Evolutionary conservation across 2,329 filamentous ascomycete genomes (phyloP).

Genomic region (Akanthomyces muscarius): DNA sequence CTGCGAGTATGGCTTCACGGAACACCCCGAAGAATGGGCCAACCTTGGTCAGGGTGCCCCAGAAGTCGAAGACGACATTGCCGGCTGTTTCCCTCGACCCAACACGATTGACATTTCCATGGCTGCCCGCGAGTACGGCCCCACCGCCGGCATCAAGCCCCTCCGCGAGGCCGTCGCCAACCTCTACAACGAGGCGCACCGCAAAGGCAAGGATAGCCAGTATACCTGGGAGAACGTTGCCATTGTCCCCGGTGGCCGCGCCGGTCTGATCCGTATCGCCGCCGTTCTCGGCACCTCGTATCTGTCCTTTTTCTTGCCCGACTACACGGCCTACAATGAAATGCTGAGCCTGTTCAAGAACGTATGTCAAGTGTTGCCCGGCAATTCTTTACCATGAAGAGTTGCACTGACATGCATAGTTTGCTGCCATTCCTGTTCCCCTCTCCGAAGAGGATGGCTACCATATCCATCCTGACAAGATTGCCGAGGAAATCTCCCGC

Average conservation of each 20-base stretch:
- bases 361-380: constrained; percentile 38
- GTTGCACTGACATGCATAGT: constrained; percentile 42
- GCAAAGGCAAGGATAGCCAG: constrained; percentile 78
- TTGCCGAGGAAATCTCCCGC: constrained; percentile 83
- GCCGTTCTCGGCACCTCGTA: constrained; percentile 91
- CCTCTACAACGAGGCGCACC: constrained; percentile 90
- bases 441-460: constrained; percentile 82
- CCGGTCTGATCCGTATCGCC: constrained; percentile 89
- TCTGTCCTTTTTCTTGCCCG: constrained; percentile 87
- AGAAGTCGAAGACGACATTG: constrained; percentile 89
- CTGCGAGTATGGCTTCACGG: constrained; percentile 80
- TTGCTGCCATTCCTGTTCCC: constrained; percentile 81
- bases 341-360: constrained; percentile 96
- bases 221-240: constrained; percentile 98
- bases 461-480: constrained; percentile 89
- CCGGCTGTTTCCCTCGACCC: constrained; percentile 81
- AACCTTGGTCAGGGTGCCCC: constrained; percentile 93
- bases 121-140: constrained; percentile 82
- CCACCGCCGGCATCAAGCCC: constrained; percentile 89
- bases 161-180: constrained; percentile 83
- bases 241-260: constrained; percentile 89
- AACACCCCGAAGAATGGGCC: constrained; percentile 79
- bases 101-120: constrained; percentile 72
- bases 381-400: not conserved
- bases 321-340: constrained; percentile 97